These are phyloP conservation scores for Kondoa subrosea DNA, from an alignment of 768 basidiomycete species.

Conservation along the genomic window DNA sequence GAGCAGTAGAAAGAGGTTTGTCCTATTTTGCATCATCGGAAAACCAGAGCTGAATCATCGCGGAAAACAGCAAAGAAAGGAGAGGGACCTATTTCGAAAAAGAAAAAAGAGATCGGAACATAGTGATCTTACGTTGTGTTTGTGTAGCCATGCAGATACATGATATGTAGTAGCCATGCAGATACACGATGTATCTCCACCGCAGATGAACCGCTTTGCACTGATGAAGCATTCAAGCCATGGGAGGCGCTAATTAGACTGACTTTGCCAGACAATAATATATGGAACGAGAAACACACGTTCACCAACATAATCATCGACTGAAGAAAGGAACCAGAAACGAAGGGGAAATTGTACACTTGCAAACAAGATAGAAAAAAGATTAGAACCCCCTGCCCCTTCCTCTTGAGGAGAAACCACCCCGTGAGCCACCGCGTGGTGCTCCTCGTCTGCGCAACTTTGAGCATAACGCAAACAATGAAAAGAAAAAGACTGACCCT, in stretches of 20 bases:
- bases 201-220: too few relatives aligned
- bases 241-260: too few relatives aligned
- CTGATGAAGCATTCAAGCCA: too few relatives aligned
- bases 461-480: too few relatives aligned
- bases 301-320: too few relatives aligned
- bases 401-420: neutral
- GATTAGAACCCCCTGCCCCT: too few relatives aligned
- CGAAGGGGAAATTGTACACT: neutral
- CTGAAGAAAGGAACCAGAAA: neutral
- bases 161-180: neutral
- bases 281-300: too few relatives aligned
- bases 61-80: neutral
- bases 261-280: too few relatives aligned
- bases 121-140: neutral
- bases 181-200: neutral
- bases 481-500: too few relatives aligned
- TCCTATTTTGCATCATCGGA: neutral
- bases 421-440: too few relatives aligned
- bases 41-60: neutral
- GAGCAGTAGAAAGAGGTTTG: slow-evolving; percentile 18
- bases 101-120: neutral
- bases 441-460: too few relatives aligned
- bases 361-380: neutral
- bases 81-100: neutral
- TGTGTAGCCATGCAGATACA: neutral